Conservation (phyloP, 1,284 basidiomycete genomes). For the Tilletia walkeri region DNA sequence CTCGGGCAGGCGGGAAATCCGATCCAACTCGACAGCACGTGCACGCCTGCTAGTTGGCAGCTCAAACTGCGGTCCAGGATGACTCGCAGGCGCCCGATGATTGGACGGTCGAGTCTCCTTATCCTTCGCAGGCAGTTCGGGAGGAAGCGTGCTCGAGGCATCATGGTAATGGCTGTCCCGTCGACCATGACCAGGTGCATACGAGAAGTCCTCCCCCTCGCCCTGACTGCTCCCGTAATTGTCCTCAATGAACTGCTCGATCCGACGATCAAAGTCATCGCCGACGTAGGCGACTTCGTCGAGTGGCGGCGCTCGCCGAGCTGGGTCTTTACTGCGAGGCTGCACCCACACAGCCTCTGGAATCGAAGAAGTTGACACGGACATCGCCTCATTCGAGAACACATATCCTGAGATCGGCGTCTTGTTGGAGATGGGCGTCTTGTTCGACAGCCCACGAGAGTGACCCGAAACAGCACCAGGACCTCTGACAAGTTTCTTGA, state of each 20-base stretch:
- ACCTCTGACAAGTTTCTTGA: slow-evolving; percentile 1
- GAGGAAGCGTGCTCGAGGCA: background rate
- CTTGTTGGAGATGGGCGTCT: slow-evolving; percentile 43
- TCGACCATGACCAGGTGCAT: background rate
- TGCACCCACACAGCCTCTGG: slow-evolving; percentile 18
- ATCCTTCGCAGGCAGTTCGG: slow-evolving; percentile 19
- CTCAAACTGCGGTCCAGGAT: background rate
- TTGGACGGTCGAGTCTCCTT: background rate
- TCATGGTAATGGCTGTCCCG: background rate
- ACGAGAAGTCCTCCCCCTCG: background rate
- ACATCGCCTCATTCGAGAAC: slow-evolving; percentile 22
- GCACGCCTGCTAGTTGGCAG: slow-evolving; percentile 21
- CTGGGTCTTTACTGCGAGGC: background rate
- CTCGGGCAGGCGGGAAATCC: slow-evolving; percentile 52
- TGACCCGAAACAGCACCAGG: slow-evolving; percentile 18
- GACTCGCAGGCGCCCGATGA: background rate
- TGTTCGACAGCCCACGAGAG: slow-evolving; percentile 26
- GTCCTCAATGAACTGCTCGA: slow-evolving; percentile 41
- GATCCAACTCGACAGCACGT: slow-evolving; percentile 53
- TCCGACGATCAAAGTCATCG: slow-evolving; percentile 44
- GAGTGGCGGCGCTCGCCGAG: background rate
- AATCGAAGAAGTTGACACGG: slow-evolving; percentile 19
- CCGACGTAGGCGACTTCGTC: slow-evolving; percentile 23
- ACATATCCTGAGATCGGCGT: slow-evolving; percentile 48
- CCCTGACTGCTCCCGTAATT: slow-evolving; percentile 27